These are phyloP conservation scores for Ceratocystis alfenasii DNA, from an alignment of 2,329 filamentous ascomycete genomes.

Conservation along the genomic window DNA sequence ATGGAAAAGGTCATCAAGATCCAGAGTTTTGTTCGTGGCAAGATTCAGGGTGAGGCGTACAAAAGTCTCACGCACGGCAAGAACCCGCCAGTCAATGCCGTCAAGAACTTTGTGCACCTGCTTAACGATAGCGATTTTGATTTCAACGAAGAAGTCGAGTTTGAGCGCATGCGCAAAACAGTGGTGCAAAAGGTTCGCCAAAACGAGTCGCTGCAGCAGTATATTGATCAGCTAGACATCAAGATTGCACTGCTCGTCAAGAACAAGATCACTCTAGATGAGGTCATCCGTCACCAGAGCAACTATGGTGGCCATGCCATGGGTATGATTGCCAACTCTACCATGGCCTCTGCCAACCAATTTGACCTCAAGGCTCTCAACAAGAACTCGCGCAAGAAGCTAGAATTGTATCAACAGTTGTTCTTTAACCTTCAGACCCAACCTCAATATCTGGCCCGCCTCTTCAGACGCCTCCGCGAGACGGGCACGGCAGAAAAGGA, in stretches of 20 bases:
- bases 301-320: constrained; percentile 87
- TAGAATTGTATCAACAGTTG: constrained; percentile 92
- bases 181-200: constrained; percentile 95
- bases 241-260: constrained; percentile 97
- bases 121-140: constrained; percentile 98
- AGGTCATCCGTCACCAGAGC: constrained; percentile 92
- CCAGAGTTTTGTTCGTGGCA: constrained; percentile 88
- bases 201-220: constrained; percentile 94
- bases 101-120: constrained; percentile 96
- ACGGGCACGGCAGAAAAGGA: constrained; percentile 82
- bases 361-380: constrained; percentile 96
- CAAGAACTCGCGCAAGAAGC: constrained; percentile 87
- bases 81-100: constrained; percentile 89
- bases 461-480: constrained; percentile 76
- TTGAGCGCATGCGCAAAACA: constrained; percentile 85
- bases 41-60: constrained; percentile 94
- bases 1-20: constrained; percentile 99
- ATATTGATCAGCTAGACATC: constrained; percentile 96
- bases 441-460: constrained; percentile 78
- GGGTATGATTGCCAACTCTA: constrained; percentile 73
- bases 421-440: constrained; percentile 98
- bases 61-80: constrained; percentile 93
- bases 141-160: constrained; percentile 97
- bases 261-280: constrained; percentile 98
- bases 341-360: constrained; percentile 78